Percentiles rank a stretch among this genome's conserved stretches.
These are phyloP conservation scores for Nemania sp. DNA, from an alignment of 2,329 filamentous ascomycete species.

Conservation along the genomic window DNA sequence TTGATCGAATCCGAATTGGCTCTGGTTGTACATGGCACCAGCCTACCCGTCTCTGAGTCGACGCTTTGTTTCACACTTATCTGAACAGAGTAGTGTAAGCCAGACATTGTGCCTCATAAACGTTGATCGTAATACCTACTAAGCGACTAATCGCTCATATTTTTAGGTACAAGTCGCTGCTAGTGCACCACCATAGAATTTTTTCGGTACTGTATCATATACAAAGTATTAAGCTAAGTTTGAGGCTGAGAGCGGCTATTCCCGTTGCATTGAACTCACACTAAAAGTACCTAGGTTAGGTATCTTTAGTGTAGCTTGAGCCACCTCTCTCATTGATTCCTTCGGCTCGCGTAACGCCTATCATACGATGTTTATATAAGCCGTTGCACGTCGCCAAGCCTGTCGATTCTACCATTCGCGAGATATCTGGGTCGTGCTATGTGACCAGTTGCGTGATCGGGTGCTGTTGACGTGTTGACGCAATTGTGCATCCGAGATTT, in stretches of 20 bases:
- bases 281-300: neutral
- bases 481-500: conserved; percentile 13
- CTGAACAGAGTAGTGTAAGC: neutral
- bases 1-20: too few relatives aligned
- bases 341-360: conserved; percentile 6
- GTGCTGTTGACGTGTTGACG: conserved; percentile 9
- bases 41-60: too few relatives aligned
- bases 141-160: neutral
- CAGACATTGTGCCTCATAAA: neutral
- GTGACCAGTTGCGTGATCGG: neutral
- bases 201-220: too few relatives aligned
- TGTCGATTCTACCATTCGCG: neutral
- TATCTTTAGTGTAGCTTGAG: neutral
- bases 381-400: conserved; percentile 1
- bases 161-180: neutral
- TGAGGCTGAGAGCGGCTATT: conserved; percentile 1
- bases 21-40: too few relatives aligned
- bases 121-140: neutral
- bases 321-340: neutral
- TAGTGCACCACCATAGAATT: too few relatives aligned
- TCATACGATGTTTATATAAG: neutral
- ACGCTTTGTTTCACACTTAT: conserved; percentile 9
- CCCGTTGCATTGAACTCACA: neutral
- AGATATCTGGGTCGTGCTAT: neutral
- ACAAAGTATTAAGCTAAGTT: neutral